These are phyloP conservation scores for Yarrowia sp. DNA, from an alignment of 805 yeast species.

Conservation along the genomic window DNA sequence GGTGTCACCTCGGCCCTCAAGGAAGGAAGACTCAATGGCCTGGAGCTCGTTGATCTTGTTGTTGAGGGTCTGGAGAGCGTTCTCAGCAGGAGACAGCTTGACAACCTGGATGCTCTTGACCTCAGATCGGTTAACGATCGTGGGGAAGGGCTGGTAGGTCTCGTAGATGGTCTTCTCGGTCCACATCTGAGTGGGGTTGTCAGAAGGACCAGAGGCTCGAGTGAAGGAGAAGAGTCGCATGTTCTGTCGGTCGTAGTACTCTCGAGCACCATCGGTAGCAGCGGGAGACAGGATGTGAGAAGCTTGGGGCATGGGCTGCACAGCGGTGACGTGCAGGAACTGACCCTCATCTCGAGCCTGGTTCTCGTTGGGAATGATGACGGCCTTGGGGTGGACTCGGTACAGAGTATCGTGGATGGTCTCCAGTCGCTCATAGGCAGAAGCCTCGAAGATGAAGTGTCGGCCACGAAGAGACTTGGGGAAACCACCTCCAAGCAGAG, in stretches of 20 bases:
- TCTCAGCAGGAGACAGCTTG: conserved; percentile 81
- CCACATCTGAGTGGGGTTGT: conserved; percentile 79
- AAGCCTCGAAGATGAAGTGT: conserved; percentile 82
- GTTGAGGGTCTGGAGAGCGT: conserved; percentile 72
- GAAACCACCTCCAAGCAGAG: conserved; percentile 84
- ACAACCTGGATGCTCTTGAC: conserved; percentile 58
- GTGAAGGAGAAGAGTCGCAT: conserved; percentile 72
- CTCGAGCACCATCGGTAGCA: conserved; percentile 60
- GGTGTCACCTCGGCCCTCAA: conserved; percentile 24
- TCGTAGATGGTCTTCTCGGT: conserved; percentile 85
- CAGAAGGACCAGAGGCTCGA: conserved; percentile 75
- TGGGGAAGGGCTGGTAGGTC: conserved; percentile 80
- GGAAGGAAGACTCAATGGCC: conserved; percentile 40
- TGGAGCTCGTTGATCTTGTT: conserved; percentile 72
- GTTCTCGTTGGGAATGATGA: conserved; percentile 63
- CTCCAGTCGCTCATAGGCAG: conserved; percentile 85
- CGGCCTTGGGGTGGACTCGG: conserved; percentile 81
- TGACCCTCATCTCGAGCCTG: conserved; percentile 75
- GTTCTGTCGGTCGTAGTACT: conserved; percentile 77
- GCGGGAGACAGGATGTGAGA: conserved; percentile 45
- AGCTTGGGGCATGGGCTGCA: conserved; percentile 59
- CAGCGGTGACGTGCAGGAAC: conserved; percentile 72
- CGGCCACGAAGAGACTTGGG: conserved; percentile 77
- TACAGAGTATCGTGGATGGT: conserved; percentile 79
- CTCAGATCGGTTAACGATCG: conserved; percentile 84